Evolutionary conservation across 352 stramenopile species (phyloP), one percentile per base, ranked within the genome.

Genomic region (Phytophthora ramorum): DNA sequence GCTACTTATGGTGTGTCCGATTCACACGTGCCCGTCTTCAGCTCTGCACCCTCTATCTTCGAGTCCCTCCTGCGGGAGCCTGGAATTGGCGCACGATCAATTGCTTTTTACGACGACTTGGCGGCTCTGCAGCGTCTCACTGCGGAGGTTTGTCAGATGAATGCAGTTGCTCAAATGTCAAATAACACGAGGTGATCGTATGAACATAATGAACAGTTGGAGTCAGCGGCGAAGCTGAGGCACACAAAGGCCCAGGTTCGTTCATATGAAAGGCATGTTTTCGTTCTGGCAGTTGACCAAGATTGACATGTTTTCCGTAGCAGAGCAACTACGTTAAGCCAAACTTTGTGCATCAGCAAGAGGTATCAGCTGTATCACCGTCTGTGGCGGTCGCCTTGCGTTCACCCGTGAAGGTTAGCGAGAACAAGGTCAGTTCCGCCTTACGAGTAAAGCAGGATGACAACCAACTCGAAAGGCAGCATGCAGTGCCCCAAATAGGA

Each of bases 31-130:
- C 47, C 67, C 6, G 43, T 56, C 4, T 83, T 83, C 56, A 66
- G 44, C 46, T 68, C 82, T 19, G 44, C 50, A n/a, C 69, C 78
- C 2, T 81, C 79, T 5, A 66, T 85, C 8, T 91, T 89, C 28
- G 82, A 89, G 58, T 72, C 78, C 2, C 37, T 91, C 20, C 20
- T 89, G 17, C 73, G 62, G 10, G 73, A 87, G 22, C 47, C 75
- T 26, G 73, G 72, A 13, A 60, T 71, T 13, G 69, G 56, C 1
- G 49, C 57, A 20, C 66, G 57, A n/a, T 71, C 61, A 7, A 63
- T 58, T 14, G 45, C 60, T 7, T 73, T 90, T 63, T 70, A 84
- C 32, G 75, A 81, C 14, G 64, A 83, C 7, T 57, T 90, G 7
- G 56, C 75, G 30, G 46, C 44, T 7, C 57, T 90, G 16, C 76